These are phyloP conservation scores for Canariomyces notabilis DNA, from an alignment of 2,329 filamentous ascomycete genomes.

Conservation along the genomic window DNA sequence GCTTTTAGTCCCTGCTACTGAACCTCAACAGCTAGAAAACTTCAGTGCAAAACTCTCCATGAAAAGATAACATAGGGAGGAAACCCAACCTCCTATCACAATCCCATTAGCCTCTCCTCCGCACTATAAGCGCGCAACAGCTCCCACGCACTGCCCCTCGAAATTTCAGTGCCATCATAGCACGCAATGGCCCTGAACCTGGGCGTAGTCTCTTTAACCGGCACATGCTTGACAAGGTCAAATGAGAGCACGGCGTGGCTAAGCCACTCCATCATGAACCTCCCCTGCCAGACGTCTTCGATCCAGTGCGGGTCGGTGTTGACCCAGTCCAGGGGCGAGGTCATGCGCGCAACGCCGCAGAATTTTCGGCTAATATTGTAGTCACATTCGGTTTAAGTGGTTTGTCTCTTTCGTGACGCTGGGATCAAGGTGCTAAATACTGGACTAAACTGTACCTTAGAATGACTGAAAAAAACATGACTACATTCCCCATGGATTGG, in stretches of 20 bases:
- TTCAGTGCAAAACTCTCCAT: no score
- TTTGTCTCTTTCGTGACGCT: no score
- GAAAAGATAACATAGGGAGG: no score
- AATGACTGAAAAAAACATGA: constrained; percentile 3
- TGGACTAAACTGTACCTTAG: background rate
- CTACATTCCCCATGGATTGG: background rate
- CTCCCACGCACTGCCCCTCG: constrained; percentile 4
- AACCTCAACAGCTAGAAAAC: no score
- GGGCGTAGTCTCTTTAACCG: background rate
- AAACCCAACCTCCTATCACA: no score
- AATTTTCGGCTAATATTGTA: background rate
- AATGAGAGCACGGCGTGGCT: constrained; percentile 5
- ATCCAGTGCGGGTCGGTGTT: constrained; percentile 3
- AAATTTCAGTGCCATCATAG: constrained; percentile 8
- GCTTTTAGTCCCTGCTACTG: no score
- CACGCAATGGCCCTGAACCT: constrained; percentile 1
- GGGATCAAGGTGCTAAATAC: background rate
- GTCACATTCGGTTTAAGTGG: background rate
- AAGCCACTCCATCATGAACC: constrained; percentile 2
- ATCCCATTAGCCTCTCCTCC: constrained; percentile 3
- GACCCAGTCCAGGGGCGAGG: background rate
- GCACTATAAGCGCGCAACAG: constrained; percentile 4
- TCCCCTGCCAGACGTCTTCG: constrained; percentile 4
- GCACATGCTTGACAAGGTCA: constrained; percentile 3
- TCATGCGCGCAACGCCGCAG: constrained; percentile 3